Base-by-base conservation (phyloP, 306 rosid species). In the Prunus dulcis region DNA sequence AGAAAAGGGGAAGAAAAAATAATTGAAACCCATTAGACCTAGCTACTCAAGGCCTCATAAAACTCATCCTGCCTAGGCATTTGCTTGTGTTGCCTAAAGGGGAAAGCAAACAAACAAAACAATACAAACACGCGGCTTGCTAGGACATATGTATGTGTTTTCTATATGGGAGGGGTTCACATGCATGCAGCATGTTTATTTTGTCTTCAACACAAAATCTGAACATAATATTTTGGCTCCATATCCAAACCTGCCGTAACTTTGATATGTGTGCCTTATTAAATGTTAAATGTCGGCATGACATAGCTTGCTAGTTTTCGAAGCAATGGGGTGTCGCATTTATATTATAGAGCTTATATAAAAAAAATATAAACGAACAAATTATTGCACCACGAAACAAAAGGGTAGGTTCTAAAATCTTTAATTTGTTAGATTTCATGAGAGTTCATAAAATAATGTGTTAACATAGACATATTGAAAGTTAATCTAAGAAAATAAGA, bases 211-310 rank as follows among this genome's bases (percentile, higher is more conserved):
- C 51, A 57, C 32, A 72, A 57, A 6, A 19, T 57, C 19, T 25
- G 43, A 41, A 57, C 38, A 34, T 9, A 22, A 30, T 27, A 67
- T 62, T 3, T 61, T 46, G 32, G 64, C 61, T 28, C 62, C 43
- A 20, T 72, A 3, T 60, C 5, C 49, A 32, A 11, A 52, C 13
- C 1, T 27, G 9, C 14, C 6, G 17, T 6, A 32, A 7, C 19
- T 79, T 38, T 74, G 78, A 69, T 9, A 25, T 38, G 75, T 38
- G 78, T 82, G 78, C 83, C 78, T 57, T 13, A 23, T 47, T 50
- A 22, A 63, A 52, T 46, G 47, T 30, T 67, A 7, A 38, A 45
- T 81, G 75, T 70, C 69, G 71, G 74, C 34, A 65, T 53, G 69
- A 65, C 51, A 11, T 18, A 63, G 41, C 60, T 65, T 67, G 34